phyloP scores from a whole-genome alignment of 805 yeast species.

The Metschnikowia corniflorae region DNA sequence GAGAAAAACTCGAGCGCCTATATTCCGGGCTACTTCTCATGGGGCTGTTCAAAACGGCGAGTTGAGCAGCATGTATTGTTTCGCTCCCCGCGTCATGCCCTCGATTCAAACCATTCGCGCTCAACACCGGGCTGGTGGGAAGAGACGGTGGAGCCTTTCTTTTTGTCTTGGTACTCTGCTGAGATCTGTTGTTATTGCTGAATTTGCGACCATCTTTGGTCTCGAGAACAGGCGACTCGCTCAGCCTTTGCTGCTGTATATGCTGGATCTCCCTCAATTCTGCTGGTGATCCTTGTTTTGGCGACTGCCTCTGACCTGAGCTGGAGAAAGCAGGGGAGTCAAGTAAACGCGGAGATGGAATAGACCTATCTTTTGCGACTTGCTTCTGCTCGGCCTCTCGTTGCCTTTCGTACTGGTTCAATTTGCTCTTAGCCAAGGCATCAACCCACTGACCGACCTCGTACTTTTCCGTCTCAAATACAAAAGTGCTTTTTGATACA shows the following conservation, averaged over 20 bases:
- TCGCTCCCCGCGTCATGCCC: slow-evolving; percentile 21
- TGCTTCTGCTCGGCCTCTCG: slow-evolving; percentile 7
- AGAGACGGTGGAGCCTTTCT: slow-evolving; percentile 35
- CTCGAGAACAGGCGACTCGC: slow-evolving; percentile 12
- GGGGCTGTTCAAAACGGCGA: slow-evolving; percentile 38
- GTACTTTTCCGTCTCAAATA: slow-evolving; percentile 51
- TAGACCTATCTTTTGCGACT: slow-evolving; percentile 2
- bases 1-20: slow-evolving; percentile 37
- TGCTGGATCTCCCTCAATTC: slow-evolving; percentile 11
- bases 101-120: slow-evolving; percentile 5
- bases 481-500: slow-evolving; percentile 51
- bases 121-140: slow-evolving; percentile 6
- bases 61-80: slow-evolving; percentile 42
- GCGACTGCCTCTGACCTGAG: slow-evolving; percentile 7
- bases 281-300: slow-evolving; percentile 3
- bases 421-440: slow-evolving; percentile 19
- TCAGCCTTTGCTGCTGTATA: slow-evolving; percentile 16
- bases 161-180: slow-evolving; percentile 1
- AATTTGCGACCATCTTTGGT: neutral
- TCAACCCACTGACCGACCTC: slow-evolving; percentile 52
- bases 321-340: slow-evolving; percentile 12
- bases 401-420: slow-evolving; percentile 21
- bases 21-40: slow-evolving; percentile 20
- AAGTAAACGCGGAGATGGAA: slow-evolving; percentile 8
- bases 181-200: neutral